Conservation (phyloP, 306 rosid species). For the Mimosa pudica region DNA sequence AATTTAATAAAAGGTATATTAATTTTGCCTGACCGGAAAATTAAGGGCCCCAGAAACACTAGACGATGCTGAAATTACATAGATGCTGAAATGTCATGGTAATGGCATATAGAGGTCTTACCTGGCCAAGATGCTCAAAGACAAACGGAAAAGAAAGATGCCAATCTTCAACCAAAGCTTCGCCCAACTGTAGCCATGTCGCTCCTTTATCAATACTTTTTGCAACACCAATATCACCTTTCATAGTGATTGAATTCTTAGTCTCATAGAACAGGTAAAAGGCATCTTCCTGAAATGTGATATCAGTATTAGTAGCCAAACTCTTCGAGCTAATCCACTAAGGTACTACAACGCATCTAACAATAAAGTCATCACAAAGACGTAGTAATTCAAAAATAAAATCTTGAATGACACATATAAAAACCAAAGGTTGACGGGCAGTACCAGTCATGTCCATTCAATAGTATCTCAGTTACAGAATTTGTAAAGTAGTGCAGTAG, state of each 20-base stretch:
- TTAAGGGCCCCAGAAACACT: not conserved
- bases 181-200: constrained; percentile 87
- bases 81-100: not conserved
- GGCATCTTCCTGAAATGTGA: constrained; percentile 63
- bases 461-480: not conserved
- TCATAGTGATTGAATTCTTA: constrained; percentile 77
- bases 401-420: not conserved
- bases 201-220: constrained; percentile 93
- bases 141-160: constrained; percentile 95
- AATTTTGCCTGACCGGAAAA: not conserved
- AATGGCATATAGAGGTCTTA: constrained; percentile 37
- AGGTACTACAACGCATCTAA: constrained; percentile 1
- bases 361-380: not conserved
- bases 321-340: constrained; percentile 10
- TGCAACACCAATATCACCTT: constrained; percentile 97
- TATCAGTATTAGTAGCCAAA: constrained; percentile 30
- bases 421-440: constrained; percentile 9
- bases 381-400: constrained; percentile 2
- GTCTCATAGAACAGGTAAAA: constrained; percentile 88
- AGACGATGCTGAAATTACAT: not conserved
- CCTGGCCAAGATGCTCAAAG: constrained; percentile 73
- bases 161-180: constrained; percentile 94
- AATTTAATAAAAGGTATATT: not conserved
- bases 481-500: not conserved
- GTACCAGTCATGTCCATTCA: constrained; percentile 9